These are phyloP conservation scores for Pseudozyma thailandica DNA, from an alignment of 1,284 basidiomycete species.

Conservation along the genomic window DNA sequence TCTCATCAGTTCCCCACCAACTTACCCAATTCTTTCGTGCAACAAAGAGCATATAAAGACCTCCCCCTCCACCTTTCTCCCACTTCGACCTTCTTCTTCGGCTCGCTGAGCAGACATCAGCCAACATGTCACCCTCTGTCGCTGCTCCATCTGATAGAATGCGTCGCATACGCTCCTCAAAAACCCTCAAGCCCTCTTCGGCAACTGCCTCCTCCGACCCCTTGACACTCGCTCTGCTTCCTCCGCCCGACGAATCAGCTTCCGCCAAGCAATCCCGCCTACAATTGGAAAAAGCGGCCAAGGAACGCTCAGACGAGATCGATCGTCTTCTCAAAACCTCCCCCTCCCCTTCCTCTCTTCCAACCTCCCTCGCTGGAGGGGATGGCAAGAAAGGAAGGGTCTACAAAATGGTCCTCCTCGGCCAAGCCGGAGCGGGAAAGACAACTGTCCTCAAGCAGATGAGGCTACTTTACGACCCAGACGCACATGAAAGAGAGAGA, in stretches of 20 bases:
- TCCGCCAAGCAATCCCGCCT: slow-evolving; percentile 9
- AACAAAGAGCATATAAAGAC: too few relatives aligned
- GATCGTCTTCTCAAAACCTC: slow-evolving; percentile 23
- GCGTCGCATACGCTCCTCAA: neutral
- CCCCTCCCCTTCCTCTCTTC: neutral
- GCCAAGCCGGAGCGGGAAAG: slow-evolving; percentile 55
- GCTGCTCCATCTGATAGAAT: neutral
- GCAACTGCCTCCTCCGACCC: slow-evolving; percentile 13
- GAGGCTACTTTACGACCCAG: slow-evolving; percentile 52
- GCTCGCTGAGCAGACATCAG: neutral
- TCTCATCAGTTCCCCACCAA: too few relatives aligned
- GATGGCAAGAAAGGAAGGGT: slow-evolving; percentile 10
- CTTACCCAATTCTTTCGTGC: too few relatives aligned
- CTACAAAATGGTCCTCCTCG: slow-evolving; percentile 41
- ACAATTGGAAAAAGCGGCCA: slow-evolving; percentile 21
- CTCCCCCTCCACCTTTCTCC: too few relatives aligned
- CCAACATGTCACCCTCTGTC: slow-evolving; percentile 23
- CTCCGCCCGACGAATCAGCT: slow-evolving; percentile 25
- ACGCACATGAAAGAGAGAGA: slow-evolving; percentile 45
- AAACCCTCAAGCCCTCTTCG: neutral
- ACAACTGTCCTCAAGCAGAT: slow-evolving; percentile 60
- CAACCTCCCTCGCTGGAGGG: too few relatives aligned
- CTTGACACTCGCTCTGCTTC: slow-evolving; percentile 20
- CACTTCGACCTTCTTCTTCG: too few relatives aligned
- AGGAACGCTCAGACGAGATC: slow-evolving; percentile 32